phyloP scores from a whole-genome alignment of 805 yeast genomes.

The Candida parachauliodes region DNA sequence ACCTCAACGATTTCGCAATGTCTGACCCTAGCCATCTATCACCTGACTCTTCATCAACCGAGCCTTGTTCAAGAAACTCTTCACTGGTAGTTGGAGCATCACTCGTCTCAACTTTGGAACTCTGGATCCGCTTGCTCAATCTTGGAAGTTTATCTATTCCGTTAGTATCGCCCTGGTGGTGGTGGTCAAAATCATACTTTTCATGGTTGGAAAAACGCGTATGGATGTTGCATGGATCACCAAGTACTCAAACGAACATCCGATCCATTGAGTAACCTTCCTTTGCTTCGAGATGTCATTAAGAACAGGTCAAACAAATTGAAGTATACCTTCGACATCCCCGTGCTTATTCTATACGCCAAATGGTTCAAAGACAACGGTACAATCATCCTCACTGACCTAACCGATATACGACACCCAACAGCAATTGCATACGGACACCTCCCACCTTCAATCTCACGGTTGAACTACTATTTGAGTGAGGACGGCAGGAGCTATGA shows the following conservation, averaged over 20 bases:
- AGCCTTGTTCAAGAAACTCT: slow-evolving; percentile 54
- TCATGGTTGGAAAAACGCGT: slow-evolving; percentile 5
- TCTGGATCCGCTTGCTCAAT: not conserved
- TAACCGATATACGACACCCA: not conserved
- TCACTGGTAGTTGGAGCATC: slow-evolving; percentile 39
- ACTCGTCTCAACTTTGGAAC: not conserved
- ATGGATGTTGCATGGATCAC: not conserved
- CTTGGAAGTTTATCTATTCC: slow-evolving; percentile 1
- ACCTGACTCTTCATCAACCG: slow-evolving; percentile 67
- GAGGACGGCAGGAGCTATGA: not conserved
- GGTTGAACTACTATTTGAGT: not conserved
- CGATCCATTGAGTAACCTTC: slow-evolving; percentile 1
- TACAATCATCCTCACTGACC: slow-evolving; percentile 4
- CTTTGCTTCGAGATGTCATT: not conserved
- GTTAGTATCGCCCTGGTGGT: slow-evolving; percentile 1
- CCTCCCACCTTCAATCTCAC: slow-evolving; percentile 1
- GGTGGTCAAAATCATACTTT: slow-evolving; percentile 6
- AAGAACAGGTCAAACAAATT: not conserved
- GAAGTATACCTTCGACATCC: slow-evolving; percentile 5
- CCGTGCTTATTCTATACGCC: not conserved
- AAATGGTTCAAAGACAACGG: not conserved
- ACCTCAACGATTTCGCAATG: slow-evolving; percentile 58
- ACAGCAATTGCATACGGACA: not conserved
- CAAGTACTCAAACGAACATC: not conserved
- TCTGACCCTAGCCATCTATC: slow-evolving; percentile 72